These are phyloP conservation scores for Nematodospora valgi DNA, from an alignment of 805 yeast species.

Conservation along the genomic window DNA sequence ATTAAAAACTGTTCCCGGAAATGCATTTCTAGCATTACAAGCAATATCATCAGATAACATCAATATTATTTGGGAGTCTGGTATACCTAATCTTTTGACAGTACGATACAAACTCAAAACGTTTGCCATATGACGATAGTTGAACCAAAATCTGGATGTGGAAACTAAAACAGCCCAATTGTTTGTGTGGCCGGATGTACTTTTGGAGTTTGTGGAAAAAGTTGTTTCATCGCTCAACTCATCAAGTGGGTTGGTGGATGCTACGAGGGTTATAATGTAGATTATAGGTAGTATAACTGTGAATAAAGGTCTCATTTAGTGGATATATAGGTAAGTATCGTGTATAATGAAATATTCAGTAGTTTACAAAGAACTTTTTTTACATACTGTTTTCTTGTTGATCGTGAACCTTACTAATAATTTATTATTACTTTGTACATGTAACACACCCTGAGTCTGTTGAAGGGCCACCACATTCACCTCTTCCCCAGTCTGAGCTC, in stretches of 20 bases:
- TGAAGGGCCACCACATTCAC: no score
- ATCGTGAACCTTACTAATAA: no score
- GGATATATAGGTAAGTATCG: not conserved
- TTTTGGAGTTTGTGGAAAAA: constrained; percentile 2
- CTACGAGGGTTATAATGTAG: not conserved
- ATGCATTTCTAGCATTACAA: constrained; percentile 92
- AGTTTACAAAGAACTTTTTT: no score
- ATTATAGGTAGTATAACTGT: not conserved
- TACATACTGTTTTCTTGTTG: no score
- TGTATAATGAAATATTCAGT: not conserved
- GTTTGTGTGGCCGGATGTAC: constrained; percentile 48
- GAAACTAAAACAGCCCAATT: constrained; percentile 89
- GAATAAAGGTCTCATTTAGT: no score
- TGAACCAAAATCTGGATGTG: constrained; percentile 97
- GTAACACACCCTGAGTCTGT: no score
- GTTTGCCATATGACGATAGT: constrained; percentile 97
- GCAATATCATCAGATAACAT: constrained; percentile 98
- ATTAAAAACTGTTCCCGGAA: constrained; percentile 94
- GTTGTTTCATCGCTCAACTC: not conserved
- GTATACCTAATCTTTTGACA: constrained; percentile 92
- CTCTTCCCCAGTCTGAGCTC: no score
- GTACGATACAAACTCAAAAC: constrained; percentile 92
- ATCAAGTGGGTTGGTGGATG: not conserved
- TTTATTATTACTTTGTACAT: no score
- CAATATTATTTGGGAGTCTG: constrained; percentile 93